Evolutionary conservation across 768 basidiomycete genomes (phyloP), one percentile per base, ranked within the genome.

Genomic region (Royoungia palumana): DNA sequence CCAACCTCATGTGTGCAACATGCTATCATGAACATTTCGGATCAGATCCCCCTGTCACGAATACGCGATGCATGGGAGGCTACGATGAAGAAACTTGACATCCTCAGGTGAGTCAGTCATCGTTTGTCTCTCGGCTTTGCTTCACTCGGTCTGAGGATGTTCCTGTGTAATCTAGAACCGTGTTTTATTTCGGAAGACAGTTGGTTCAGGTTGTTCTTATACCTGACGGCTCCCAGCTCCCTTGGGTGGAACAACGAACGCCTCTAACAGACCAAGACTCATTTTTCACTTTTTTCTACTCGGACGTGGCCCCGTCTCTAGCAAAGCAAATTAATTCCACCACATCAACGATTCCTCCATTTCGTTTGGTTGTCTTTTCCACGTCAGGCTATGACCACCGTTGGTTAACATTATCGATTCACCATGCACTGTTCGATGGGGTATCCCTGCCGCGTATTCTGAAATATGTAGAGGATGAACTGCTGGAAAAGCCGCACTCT

Each of bases 1-100:
- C 61, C 66, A 35, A 63, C 65, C 1, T 65, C 75, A 45, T 77
- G 74, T 54, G 72, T 77, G 11, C 76, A 77, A 44, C 76, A 76
- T 53, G 60, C 75, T 34, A 49, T 76, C 4, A 48, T 75, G 47
- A 52, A 56, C 13, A 57, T 70, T 41, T 56, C 63, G 14, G 43
- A 50, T 7, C 47, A 49, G 20, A 51, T 55, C 0, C 59, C 65
- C 10, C 14, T 70, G 1, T 4, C 46, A 6, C 49, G 45, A 22
- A 49, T 76, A 25, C 65, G 52, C 28, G 39, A 46, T 10, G 70
- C 72, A 1, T 77, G 76, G 74, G 55, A 60, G 27, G 49, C 51
- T 11, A 51, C 68, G 9, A 61, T 65, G 47, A 35, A 21, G 21
- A 50, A 54, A 25, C 54, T 64, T 5, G 67, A 65, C 16, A 58